Conservation (phyloP, 805 yeast genomes). For the Candida ascalaphidarum region DNA sequence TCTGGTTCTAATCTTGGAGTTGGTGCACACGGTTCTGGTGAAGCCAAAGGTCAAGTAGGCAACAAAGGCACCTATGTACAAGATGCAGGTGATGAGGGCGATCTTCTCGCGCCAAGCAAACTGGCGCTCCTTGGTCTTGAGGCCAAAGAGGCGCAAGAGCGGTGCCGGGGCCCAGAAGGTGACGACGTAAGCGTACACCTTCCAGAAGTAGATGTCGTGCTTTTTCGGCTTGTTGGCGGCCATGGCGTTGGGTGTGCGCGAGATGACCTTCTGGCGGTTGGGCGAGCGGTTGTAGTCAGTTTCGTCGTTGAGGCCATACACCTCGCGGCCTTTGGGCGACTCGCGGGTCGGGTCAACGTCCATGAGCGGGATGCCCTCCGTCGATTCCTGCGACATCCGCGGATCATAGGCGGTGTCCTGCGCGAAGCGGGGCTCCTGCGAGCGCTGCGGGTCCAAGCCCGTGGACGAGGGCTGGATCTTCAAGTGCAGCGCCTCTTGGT, state of each 20-base stretch:
- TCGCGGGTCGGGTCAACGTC: slow-evolving; percentile 14
- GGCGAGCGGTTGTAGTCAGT: slow-evolving; percentile 17
- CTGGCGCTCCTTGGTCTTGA: slow-evolving; percentile 73
- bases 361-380: slow-evolving; percentile 37
- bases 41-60: slow-evolving; percentile 90
- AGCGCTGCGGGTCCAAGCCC: slow-evolving; percentile 50
- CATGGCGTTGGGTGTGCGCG: slow-evolving; percentile 8
- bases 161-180: slow-evolving; percentile 94
- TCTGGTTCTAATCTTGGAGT: slow-evolving; percentile 38
- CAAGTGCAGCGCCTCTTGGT: slow-evolving; percentile 54
- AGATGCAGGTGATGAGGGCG: slow-evolving; percentile 69
- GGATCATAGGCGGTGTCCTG: too few species aligned
- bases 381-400: slow-evolving; percentile 10
- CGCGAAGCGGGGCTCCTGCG: slow-evolving; percentile 18
- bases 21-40: slow-evolving; percentile 70
- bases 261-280: slow-evolving; percentile 17
- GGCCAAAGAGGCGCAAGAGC: slow-evolving; percentile 60
- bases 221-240: slow-evolving; percentile 9
- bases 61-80: slow-evolving; percentile 64
- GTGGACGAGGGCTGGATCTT: slow-evolving; percentile 61
- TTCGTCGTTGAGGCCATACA: slow-evolving; percentile 59
- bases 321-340: slow-evolving; percentile 19
- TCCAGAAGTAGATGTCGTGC: slow-evolving; percentile 53
- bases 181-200: slow-evolving; percentile 63
- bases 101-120: slow-evolving; percentile 97